A percentile compares a stretch with the other conserved stretches of the same genome.
phyloP scores from a whole-genome alignment of 2,329 filamentous ascomycete species.

The Talaromyces sp. region DNA sequence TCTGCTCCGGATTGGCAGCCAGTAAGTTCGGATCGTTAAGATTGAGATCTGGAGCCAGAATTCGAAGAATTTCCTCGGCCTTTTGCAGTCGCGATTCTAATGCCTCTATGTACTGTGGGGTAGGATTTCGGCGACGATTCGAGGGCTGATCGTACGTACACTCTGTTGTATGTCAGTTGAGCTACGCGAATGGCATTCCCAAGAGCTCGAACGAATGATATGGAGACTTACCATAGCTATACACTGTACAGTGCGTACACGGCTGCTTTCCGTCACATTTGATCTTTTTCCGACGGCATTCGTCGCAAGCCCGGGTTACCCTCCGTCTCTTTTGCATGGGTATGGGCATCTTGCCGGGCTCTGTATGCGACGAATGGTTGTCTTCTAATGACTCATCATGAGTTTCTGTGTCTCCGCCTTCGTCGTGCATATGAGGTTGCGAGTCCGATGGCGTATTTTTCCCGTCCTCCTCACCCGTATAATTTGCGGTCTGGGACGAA shows the following conservation, averaged over 20 bases:
- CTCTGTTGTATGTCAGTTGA: constrained; percentile 53
- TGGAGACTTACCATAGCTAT: constrained; percentile 77
- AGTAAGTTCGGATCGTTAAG: constrained; percentile 83
- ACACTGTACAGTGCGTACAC: constrained; percentile 94
- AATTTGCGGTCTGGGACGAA: background rate
- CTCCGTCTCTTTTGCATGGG: constrained; percentile 74
- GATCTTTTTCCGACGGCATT: constrained; percentile 82
- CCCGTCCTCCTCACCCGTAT: background rate
- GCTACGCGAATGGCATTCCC: background rate
- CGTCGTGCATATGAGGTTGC: constrained; percentile 15
- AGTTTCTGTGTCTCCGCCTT: constrained; percentile 18
- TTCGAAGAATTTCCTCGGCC: constrained; percentile 74
- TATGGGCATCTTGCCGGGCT: constrained; percentile 33
- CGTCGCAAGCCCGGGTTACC: constrained; percentile 78
- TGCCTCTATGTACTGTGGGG: constrained; percentile 89
- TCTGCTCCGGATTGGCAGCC: constrained; percentile 68
- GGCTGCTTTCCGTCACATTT: constrained; percentile 85
- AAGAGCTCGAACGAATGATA: background rate
- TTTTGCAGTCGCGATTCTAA: constrained; percentile 79
- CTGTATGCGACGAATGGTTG: constrained; percentile 27
- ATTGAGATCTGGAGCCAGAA: constrained; percentile 79
- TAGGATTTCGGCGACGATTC: constrained; percentile 84
- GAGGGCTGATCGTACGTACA: constrained; percentile 96
- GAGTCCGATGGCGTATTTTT: constrained; percentile 6
- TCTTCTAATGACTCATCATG: constrained; percentile 22